Evolutionary conservation across 768 basidiomycete species (phyloP).

Genomic region (Cystofilobasidium bisporidii): DNA sequence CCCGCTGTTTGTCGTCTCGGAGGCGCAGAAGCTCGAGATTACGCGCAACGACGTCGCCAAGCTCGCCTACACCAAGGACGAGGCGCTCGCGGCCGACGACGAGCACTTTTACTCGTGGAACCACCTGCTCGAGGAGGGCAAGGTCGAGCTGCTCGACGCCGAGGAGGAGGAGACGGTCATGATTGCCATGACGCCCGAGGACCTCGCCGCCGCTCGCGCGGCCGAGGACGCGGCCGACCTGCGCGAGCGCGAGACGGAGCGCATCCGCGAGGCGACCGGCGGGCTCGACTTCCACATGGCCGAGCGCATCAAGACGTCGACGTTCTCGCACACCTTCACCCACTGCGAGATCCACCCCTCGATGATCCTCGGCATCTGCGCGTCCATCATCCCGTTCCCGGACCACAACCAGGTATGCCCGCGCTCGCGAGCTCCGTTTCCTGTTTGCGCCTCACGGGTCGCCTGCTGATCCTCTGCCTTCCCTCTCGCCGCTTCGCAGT

Average conservation of each 20-base stretch:
- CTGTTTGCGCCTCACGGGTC: background rate
- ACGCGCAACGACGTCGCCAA: conserved; percentile 75
- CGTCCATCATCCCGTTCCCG: conserved; percentile 98
- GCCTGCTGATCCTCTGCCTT: background rate
- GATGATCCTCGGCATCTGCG: conserved; percentile 98
- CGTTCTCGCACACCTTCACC: conserved; percentile 84
- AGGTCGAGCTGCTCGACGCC: conserved; percentile 89
- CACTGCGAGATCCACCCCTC: conserved; percentile 99
- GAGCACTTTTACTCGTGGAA: conserved; percentile 60
- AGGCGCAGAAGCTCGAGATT: conserved; percentile 72
- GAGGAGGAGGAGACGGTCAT: conserved; percentile 99
- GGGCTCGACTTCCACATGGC: conserved; percentile 59
- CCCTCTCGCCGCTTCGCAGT: conserved; percentile 46
- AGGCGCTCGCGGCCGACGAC: conserved; percentile 42
- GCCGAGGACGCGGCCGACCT: conserved; percentile 38
- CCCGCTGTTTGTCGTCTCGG: conserved; percentile 84
- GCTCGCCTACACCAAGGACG: conserved; percentile 49
- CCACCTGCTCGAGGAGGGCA: conserved; percentile 69
- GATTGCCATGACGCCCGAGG: conserved; percentile 98
- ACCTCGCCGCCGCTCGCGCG: conserved; percentile 72
- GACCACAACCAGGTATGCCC: conserved; percentile 88
- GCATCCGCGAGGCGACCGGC: conserved; percentile 41
- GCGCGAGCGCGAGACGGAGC: conserved; percentile 36
- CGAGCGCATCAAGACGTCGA: conserved; percentile 72
- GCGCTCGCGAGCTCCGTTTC: background rate